Conservation (phyloP, 2,329 filamentous ascomycete species). For the Podosphaera fusca region DNA sequence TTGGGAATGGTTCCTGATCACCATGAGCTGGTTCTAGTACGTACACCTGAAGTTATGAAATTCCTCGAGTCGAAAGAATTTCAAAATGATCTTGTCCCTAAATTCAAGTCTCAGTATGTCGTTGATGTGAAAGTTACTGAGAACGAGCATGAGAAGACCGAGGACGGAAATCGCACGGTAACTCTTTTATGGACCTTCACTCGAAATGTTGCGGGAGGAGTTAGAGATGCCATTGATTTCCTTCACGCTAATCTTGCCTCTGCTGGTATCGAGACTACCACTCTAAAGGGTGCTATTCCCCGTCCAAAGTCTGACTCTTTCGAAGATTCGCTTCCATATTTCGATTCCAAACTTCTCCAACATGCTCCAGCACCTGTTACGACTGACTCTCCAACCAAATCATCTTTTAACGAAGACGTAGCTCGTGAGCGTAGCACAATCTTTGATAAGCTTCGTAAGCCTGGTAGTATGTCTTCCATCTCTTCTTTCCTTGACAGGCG, state of each 20-base stretch:
- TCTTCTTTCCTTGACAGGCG: slow-evolving; percentile 88
- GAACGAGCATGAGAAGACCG: slow-evolving; percentile 32
- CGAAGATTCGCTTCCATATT: slow-evolving; percentile 88
- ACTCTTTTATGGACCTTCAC: slow-evolving; percentile 65
- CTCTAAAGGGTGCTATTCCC: slow-evolving; percentile 83
- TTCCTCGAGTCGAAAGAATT: slow-evolving; percentile 71
- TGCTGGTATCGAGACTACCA: slow-evolving; percentile 66
- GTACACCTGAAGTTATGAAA: slow-evolving; percentile 50
- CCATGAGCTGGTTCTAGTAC: slow-evolving; percentile 71
- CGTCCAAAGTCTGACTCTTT: slow-evolving; percentile 98
- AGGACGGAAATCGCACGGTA: slow-evolving; percentile 32
- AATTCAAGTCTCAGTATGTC: slow-evolving; percentile 77
- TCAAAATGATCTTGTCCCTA: slow-evolving; percentile 52
- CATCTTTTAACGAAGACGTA: slow-evolving; percentile 61
- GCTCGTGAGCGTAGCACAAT: slow-evolving; percentile 59
- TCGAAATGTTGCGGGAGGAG: slow-evolving; percentile 83
- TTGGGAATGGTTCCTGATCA: slow-evolving; percentile 94
- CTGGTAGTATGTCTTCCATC: slow-evolving; percentile 81
- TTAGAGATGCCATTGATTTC: slow-evolving; percentile 92
- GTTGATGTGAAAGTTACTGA: slow-evolving; percentile 61
- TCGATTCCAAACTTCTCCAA: slow-evolving; percentile 89
- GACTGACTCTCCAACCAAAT: slow-evolving; percentile 74
- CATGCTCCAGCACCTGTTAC: slow-evolving; percentile 61
- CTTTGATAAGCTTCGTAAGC: slow-evolving; percentile 83
- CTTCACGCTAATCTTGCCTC: slow-evolving; percentile 67